Conservation (phyloP, 2,329 filamentous ascomycete species). For the Taxawa tesnikishii region DNA sequence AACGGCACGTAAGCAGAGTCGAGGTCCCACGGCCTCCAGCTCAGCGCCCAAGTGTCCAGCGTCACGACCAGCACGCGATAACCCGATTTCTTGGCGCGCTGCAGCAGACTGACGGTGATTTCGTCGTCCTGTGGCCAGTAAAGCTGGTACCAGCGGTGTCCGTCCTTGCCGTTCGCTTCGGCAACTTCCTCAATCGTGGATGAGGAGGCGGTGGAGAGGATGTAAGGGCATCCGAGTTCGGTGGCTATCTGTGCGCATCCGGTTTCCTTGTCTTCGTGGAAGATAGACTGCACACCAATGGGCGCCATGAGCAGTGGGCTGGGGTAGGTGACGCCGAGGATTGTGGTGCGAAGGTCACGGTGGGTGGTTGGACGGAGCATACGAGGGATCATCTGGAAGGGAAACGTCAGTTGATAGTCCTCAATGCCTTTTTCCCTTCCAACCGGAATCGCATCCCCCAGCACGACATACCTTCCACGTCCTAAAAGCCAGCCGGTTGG, state of each 20-base stretch:
- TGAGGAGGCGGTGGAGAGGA: slow-evolving; percentile 53
- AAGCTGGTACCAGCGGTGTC: slow-evolving; percentile 57
- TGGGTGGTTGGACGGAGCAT: slow-evolving; percentile 27
- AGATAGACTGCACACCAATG: slow-evolving; percentile 56
- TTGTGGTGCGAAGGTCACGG: slow-evolving; percentile 12
- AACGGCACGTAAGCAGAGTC: slow-evolving; percentile 9
- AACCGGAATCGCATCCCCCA: neutral
- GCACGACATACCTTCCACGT: slow-evolving; percentile 30
- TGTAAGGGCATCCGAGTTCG: slow-evolving; percentile 51
- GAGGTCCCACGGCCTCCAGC: slow-evolving; percentile 46
- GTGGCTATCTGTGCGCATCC: slow-evolving; percentile 52
- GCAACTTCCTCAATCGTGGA: slow-evolving; percentile 56
- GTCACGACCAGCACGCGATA: slow-evolving; percentile 59
- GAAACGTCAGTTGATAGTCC: neutral
- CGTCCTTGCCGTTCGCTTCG: slow-evolving; percentile 36
- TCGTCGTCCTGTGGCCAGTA: slow-evolving; percentile 63
- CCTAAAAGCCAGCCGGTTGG: slow-evolving; percentile 45
- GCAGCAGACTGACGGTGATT: slow-evolving; percentile 51
- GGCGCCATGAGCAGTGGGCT: slow-evolving; percentile 51
- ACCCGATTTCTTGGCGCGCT: slow-evolving; percentile 47
- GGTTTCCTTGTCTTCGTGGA: slow-evolving; percentile 53
- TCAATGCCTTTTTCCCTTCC: neutral
- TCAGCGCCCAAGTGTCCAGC: slow-evolving; percentile 56
- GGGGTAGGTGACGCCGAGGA: slow-evolving; percentile 10
- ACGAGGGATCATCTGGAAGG: neutral